Base-by-base conservation (phyloP, 768 basidiomycete genomes). In the Pleurotus platypus region DNA sequence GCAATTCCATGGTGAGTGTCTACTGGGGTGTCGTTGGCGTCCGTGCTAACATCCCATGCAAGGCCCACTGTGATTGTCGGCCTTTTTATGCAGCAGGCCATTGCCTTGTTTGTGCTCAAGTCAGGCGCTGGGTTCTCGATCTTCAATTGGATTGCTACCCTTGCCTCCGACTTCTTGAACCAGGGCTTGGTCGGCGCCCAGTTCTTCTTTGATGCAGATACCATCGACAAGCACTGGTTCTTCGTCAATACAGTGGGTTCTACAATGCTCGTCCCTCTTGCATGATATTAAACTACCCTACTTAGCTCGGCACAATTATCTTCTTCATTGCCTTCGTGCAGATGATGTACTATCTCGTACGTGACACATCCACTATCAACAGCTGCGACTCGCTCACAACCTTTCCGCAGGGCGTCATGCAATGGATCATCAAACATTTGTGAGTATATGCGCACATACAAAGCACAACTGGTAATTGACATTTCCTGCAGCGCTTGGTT, bases 261-360 rank as follows among this genome's bases (percentile, higher is more conserved):
- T 58, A 12, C 11, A 16, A 48, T 62, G 49, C 42, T 37, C 6
- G 30, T 55, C 30, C n/a, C 46, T 50, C n/a, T 38, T 63, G 47
- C 57, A 45, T 16, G 35, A 12, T 13, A 27, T 15, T 11, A 2
- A 35, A 35, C 11, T 35, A 11, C 30, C 39, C 15, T 15, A 38
- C 24, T 22, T 64, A 89, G 82, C 81, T 94, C 40, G 65, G 81
- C 8, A 81, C 87, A 16, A 89, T 96, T 69, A 92, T 97, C 66
- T 96, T 96, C 80, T 97, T 97, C 79, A 83, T 97, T 63, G 92
- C 94, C 24, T 89, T 92, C 62, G 83, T 94, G 55, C 92, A 94
- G 70, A 92, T 94, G 90, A 69, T 92, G 72, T 94, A 93, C 75
- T 89, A 94, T 54, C 51, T 54, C 15, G 51, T 42, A 24, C n/a